These are phyloP conservation scores for Escallonia rubra DNA, from an alignment of 129 eudicot species.

Conservation along the genomic window DNA sequence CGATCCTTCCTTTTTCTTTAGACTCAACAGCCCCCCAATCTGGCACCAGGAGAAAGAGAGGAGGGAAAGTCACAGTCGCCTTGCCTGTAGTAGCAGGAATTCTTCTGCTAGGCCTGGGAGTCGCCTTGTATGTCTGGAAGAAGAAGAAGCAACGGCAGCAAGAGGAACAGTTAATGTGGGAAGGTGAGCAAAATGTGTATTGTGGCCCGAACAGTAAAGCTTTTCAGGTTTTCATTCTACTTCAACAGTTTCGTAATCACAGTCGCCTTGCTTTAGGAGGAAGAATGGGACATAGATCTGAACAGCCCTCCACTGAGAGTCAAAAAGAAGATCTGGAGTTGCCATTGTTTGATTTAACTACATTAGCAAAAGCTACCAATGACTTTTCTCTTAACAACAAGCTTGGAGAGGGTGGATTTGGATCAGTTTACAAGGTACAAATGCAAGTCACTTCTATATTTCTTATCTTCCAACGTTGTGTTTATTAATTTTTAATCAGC, in stretches of 20 bases:
- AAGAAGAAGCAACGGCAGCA: not conserved
- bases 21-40: not conserved
- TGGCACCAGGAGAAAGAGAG: not conserved
- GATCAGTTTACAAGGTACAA: slow-evolving; percentile 11
- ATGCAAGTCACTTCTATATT: too few relatives aligned
- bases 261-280: not conserved
- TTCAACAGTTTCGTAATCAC: too few relatives aligned
- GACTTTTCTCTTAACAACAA: slow-evolving; percentile 1
- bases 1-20: not conserved
- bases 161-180: not conserved
- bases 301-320: not conserved
- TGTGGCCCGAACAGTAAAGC: too few relatives aligned
- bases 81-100: not conserved
- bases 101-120: not conserved
- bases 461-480: too few relatives aligned
- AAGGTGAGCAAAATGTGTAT: not conserved
- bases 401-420: slow-evolving; percentile 14
- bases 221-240: not conserved
- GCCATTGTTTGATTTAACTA: not conserved
- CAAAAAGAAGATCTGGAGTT: slow-evolving; percentile 1
- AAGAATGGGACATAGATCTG: not conserved
- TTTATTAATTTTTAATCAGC: too few relatives aligned
- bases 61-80: not conserved
- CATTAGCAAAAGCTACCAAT: slow-evolving; percentile 1
- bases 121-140: not conserved